Evolutionary conservation across 495 filamentous ascomycete genomes (phyloP), one percentile per base, ranked within the genome.

Genomic region (Aspergillus homomorphus): DNA sequence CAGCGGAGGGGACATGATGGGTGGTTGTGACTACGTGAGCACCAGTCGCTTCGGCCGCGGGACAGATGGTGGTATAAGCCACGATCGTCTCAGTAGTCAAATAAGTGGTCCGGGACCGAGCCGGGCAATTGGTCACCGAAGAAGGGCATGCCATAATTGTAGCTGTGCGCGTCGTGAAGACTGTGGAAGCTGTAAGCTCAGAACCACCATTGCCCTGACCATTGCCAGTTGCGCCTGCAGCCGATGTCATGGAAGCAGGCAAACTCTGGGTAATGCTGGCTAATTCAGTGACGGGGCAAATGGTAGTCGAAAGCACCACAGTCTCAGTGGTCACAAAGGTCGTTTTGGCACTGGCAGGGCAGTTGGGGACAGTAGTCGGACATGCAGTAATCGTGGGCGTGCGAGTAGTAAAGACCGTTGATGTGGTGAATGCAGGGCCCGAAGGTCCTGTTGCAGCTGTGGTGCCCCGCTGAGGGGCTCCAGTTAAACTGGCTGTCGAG

Each of bases 121-220:
- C 19, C 7, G 46, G 46, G 46, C 46, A 50, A n/a, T 50, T 50
- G 46, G 46, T 50, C 46, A 50, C 46, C 10, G 21, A 24, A 2
- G 46, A 50, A 8, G 46, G 46, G 22, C 46, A 50, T 15, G 46
- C 46, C 1, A 22, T 50, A 22, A 50, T 50, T 2, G 45, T 46
- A 0, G 45, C 45, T 0, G 45, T 46, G 18, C 45, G 45, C 1
- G 45, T 46, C 1, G 19, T 50, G 21, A 50, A 26, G 5, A 50
- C 22, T 0, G 46, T 50, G 12, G 46, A 50, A 15, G 46, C 28
- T 7, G 46, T 50, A 15, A 50, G 21, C 19, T 26, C 22, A n/a
- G 46, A 26, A 8, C 46, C 22, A 26, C 46, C 22, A 18, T 28
- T 50, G 45, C 21, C 45, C 3, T 23, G 20, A 19, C 18, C 45